Conservation (phyloP, 2,329 filamentous ascomycete species). For the Coniochaeta sp. region DNA sequence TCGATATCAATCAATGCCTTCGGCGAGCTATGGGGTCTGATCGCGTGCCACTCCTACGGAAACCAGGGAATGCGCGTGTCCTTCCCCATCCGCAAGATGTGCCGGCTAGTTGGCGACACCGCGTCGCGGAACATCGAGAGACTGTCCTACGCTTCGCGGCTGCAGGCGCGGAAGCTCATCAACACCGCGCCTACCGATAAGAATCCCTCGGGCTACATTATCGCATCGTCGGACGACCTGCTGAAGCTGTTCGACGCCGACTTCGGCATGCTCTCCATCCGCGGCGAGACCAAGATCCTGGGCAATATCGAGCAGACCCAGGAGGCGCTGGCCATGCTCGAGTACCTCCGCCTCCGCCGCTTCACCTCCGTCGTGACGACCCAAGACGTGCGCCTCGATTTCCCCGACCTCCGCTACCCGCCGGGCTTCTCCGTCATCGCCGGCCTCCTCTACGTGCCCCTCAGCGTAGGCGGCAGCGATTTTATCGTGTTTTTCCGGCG, state of each 20-base stretch:
- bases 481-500: conserved; percentile 91
- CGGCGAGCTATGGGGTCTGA: conserved; percentile 77
- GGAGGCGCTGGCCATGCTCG: conserved; percentile 75
- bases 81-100: conserved; percentile 90
- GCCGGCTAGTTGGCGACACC: conserved; percentile 76
- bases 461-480: conserved; percentile 68
- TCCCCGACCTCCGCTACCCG: conserved; percentile 71
- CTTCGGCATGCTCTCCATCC: conserved; percentile 76
- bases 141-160: conserved; percentile 74
- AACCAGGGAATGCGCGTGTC: conserved; percentile 77
- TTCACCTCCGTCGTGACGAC: conserved; percentile 71
- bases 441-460: conserved; percentile 72
- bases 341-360: conserved; percentile 72
- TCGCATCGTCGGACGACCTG: conserved; percentile 81
- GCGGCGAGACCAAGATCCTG: conserved; percentile 82
- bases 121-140: conserved; percentile 84
- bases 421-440: conserved; percentile 75
- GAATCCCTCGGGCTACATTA: conserved; percentile 84
- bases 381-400: conserved; percentile 68
- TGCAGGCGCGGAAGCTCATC: conserved; percentile 83
- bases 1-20: conserved; percentile 89
- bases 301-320: conserved; percentile 70
- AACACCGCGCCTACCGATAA: conserved; percentile 74
- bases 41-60: conserved; percentile 80
- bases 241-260: conserved; percentile 81